A percentile compares a stretch with the other conserved stretches of the same genome.
Conservation (phyloP, 1,139 yeast genomes). For the Sugiyamaella castrensis region DNA sequence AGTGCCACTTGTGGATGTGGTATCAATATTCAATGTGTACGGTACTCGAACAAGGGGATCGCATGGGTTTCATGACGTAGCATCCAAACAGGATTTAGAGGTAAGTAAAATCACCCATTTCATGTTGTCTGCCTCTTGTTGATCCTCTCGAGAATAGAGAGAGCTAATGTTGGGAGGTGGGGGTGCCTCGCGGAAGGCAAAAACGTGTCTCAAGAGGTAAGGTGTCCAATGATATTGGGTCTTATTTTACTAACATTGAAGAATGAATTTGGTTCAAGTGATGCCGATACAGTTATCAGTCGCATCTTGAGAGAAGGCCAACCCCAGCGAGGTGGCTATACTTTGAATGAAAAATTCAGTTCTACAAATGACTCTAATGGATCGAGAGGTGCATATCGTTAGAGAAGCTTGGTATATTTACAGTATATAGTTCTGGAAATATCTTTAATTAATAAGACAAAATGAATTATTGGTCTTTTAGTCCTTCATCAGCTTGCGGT, state of each 20-base stretch:
- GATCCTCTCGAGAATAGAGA: no score
- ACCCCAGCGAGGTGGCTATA: slow-evolving; percentile 39
- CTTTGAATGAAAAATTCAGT: slow-evolving; percentile 23
- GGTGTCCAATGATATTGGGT: no score
- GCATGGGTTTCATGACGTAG: slow-evolving; percentile 69
- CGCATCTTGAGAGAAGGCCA: slow-evolving; percentile 56
- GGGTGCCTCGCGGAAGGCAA: no score
- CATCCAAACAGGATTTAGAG: slow-evolving; percentile 61
- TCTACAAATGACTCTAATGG: slow-evolving; percentile 33
- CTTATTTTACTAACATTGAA: slow-evolving; percentile 1
- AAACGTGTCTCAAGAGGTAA: no score
- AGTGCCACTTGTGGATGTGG: slow-evolving; percentile 61
- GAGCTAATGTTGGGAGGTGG: no score
- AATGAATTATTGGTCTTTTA: no score
- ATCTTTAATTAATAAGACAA: no score
- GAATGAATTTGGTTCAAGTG: slow-evolving; percentile 55
- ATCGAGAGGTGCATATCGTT: slow-evolving; percentile 16
- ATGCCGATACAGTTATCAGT: slow-evolving; percentile 45
- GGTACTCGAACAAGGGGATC: slow-evolving; percentile 55
- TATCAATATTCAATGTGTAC: slow-evolving; percentile 63
- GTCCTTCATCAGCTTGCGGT: no score
- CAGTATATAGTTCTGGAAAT: no score
- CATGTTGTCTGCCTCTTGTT: no score
- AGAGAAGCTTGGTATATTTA: not conserved
- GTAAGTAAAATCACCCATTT: slow-evolving; percentile 14